These are phyloP conservation scores for Buxus sempervirens DNA, from an alignment of 164 flowering plant species.

Conservation along the genomic window DNA sequence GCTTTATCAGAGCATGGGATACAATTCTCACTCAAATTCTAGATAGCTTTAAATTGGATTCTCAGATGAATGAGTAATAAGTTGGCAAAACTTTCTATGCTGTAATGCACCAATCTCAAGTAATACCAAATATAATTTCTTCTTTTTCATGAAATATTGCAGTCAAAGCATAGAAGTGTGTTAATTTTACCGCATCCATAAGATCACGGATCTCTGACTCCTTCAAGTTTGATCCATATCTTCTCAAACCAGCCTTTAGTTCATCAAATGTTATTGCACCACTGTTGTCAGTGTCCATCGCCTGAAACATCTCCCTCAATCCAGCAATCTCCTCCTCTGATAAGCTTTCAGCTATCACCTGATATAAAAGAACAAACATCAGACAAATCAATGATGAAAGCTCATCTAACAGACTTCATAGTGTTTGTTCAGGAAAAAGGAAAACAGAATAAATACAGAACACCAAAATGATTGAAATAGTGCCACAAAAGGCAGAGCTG, in stretches of 20 bases:
- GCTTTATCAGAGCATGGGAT: too few relatives aligned
- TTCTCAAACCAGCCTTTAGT: constrained; percentile 85
- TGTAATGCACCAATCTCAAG: too few relatives aligned
- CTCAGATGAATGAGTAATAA: too few relatives aligned
- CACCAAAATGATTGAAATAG: not conserved
- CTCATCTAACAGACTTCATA: not conserved
- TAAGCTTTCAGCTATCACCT: constrained; percentile 98
- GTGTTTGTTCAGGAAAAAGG: not conserved
- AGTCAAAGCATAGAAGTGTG: not conserved
- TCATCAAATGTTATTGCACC: constrained; percentile 99
- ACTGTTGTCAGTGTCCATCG: constrained; percentile 97
- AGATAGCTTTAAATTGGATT: too few relatives aligned
- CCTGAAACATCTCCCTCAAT: constrained; percentile 80
- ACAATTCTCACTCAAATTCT: too few relatives aligned
- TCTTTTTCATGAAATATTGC: not conserved
- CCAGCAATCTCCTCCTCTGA: constrained; percentile 99
- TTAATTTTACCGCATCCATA: constrained; percentile 82
- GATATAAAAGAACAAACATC: constrained; percentile 13
- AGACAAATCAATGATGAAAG: not conserved
- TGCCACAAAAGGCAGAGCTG: not conserved
- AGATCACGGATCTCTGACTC: constrained; percentile 91
- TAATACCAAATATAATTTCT: too few relatives aligned
- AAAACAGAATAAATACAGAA: not conserved
- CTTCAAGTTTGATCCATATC: constrained; percentile 93
- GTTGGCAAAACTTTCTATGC: too few relatives aligned